Conservation (phyloP, 768 basidiomycete species). For the Tylopilus plumbeoviolaceoides region DNA sequence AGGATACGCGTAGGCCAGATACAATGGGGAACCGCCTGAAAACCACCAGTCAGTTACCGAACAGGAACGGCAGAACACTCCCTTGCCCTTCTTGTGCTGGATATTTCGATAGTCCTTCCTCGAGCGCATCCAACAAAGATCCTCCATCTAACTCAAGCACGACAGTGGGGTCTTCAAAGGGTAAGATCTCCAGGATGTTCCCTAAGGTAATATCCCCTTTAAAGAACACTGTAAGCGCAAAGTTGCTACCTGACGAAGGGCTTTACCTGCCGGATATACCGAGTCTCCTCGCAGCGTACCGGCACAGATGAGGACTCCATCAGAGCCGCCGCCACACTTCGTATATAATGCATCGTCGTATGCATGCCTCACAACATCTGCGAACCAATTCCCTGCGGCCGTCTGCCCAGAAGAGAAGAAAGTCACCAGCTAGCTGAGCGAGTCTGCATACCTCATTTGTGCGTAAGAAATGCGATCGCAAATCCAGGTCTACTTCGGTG, state of each 20-base stretch:
- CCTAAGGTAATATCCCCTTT: conserved; percentile 75
- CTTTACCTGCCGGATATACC: conserved; percentile 72
- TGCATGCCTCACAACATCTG: conserved; percentile 77
- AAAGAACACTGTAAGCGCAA: not conserved
- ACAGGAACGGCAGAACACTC: not conserved
- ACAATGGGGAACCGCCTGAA: conserved; percentile 82
- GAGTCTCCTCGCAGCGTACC: conserved; percentile 87
- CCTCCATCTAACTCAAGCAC: conserved; percentile 78
- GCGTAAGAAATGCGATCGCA: conserved; percentile 71
- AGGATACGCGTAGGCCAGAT: conserved; percentile 77
- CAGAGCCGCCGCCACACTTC: conserved; percentile 59
- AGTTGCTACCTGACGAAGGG: not conserved
- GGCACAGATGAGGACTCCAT: conserved; percentile 77
- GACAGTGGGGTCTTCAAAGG: conserved; percentile 82
- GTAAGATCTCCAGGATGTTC: conserved; percentile 84
- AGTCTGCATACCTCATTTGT: conserved; percentile 53
- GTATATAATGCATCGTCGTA: conserved; percentile 69
- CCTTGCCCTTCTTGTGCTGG: conserved; percentile 87
- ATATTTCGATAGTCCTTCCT: conserved; percentile 69
- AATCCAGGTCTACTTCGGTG: conserved; percentile 61
- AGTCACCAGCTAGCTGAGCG: not conserved
- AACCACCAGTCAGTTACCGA: not conserved
- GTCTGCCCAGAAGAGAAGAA: conserved; percentile 38
- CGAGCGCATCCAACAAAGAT: conserved; percentile 76
- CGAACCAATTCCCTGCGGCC: conserved; percentile 76